A percentile compares a stretch with the other conserved stretches of the same genome.
These are phyloP conservation scores for Rhodofomes roseus DNA, from an alignment of 1,284 basidiomycete species.

Conservation along the genomic window DNA sequence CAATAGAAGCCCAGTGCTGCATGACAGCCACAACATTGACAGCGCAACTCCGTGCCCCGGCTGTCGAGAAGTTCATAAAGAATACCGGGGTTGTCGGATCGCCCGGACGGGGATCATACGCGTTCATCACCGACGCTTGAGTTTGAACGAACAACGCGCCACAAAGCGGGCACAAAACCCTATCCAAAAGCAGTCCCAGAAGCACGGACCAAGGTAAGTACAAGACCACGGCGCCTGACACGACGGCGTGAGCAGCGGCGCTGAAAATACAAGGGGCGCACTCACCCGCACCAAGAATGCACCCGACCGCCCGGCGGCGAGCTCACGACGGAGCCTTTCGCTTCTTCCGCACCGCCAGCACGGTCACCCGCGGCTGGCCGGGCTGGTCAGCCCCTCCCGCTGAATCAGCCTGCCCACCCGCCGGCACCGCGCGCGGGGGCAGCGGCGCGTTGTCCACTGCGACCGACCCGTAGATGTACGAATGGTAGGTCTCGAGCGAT, in stretches of 20 bases:
- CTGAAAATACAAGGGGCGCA: not conserved
- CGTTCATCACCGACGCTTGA: not conserved
- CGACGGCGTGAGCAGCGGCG: not conserved
- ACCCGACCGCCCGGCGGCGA: not conserved
- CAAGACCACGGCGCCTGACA: not conserved
- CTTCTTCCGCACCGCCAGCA: conserved; percentile 60
- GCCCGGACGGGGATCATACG: not conserved
- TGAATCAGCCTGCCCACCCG: conserved; percentile 4
- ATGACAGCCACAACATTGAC: not conserved
- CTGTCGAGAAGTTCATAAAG: not conserved
- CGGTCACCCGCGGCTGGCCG: conserved; percentile 39
- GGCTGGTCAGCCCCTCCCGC: conserved; percentile 12
- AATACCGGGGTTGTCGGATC: not conserved
- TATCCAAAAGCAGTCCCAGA: not conserved
- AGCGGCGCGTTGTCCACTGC: conserved; percentile 43
- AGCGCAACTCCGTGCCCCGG: not conserved
- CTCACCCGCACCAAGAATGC: not conserved
- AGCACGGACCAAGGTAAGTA: not conserved
- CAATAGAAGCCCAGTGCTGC: not conserved
- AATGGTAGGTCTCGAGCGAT: conserved; percentile 53
- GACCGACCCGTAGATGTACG: conserved; percentile 53
- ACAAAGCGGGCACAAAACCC: not conserved
- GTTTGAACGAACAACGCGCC: not conserved
- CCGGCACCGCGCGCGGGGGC: conserved; percentile 17
- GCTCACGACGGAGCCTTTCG: conserved; percentile 30